Percentiles rank a stretch among this genome's conserved stretches.
phyloP scores from a whole-genome alignment of 2,329 filamentous ascomycete species.

The Annulohypoxylon truncatum region DNA sequence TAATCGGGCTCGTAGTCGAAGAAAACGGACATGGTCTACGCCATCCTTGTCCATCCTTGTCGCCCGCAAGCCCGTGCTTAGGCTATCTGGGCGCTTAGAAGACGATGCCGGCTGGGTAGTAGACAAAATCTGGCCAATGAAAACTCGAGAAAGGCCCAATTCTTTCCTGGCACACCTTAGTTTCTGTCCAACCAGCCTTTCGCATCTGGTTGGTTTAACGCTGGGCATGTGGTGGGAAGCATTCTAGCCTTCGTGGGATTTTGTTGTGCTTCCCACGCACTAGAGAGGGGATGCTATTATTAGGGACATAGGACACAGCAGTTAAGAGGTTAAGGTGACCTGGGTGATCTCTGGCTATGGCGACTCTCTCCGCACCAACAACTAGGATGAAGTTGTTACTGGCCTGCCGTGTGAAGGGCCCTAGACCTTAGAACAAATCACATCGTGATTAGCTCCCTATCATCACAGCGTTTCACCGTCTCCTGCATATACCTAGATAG shows the following conservation, averaged over 20 bases:
- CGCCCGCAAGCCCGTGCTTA: conserved; percentile 27
- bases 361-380: conserved; percentile 38
- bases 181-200: conserved; percentile 49
- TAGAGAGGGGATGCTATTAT: conserved; percentile 47
- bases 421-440: conserved; percentile 48
- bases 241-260: conserved; percentile 39
- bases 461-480: conserved; percentile 47
- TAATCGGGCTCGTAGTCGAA: conserved; percentile 43
- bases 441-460: conserved; percentile 44
- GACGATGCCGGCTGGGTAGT: conserved; percentile 45
- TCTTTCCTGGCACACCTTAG: conserved; percentile 45
- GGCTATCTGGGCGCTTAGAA: conserved; percentile 49
- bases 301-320: conserved; percentile 39
- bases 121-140: conserved; percentile 44
- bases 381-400: conserved; percentile 41
- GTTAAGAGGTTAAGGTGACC: not conserved
- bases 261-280: conserved; percentile 26
- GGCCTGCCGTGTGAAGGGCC: conserved; percentile 38
- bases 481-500: conserved; percentile 39
- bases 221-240: conserved; percentile 43
- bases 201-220: conserved; percentile 39
- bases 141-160: conserved; percentile 36
- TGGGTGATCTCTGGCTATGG: conserved; percentile 28
- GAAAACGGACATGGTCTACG: conserved; percentile 42
- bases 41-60: conserved; percentile 37